Evolutionary conservation across 2,329 filamentous ascomycete genomes (phyloP).

Genomic region (Pseudocercospora fuligena): DNA sequence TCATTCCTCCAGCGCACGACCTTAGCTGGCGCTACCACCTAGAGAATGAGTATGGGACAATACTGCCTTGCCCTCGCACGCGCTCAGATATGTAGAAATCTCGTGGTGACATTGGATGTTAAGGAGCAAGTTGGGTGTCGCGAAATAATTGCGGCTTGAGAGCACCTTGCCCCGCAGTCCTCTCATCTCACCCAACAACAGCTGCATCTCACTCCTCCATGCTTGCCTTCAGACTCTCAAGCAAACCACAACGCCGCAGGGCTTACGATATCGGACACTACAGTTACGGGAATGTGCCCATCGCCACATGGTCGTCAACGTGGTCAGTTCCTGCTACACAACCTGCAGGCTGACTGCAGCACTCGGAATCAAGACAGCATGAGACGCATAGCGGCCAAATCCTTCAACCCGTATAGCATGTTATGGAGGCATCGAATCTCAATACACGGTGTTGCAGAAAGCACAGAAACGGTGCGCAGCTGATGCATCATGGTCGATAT

Average conservation of each 20-base stretch:
- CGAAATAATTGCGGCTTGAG: neutral
- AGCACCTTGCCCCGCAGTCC: neutral
- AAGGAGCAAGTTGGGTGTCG: neutral
- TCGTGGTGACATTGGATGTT: neutral
- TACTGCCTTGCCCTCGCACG: neutral
- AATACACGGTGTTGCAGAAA: too few species aligned
- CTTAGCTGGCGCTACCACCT: neutral
- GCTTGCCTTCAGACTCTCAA: neutral
- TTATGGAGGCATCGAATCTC: neutral
- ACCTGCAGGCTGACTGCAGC: neutral
- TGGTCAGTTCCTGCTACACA: neutral
- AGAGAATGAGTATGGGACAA: neutral
- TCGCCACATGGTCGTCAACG: neutral
- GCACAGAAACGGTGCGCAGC: too few species aligned
- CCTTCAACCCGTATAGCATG: neutral
- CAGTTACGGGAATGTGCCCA: too few species aligned
- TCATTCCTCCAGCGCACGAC: constrained; percentile 40
- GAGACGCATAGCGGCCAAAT: neutral
- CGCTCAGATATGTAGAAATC: neutral
- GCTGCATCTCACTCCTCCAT: neutral
- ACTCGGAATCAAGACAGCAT: neutral
- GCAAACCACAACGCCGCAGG: neutral
- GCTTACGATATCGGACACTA: neutral
- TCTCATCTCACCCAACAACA: neutral
- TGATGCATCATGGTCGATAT: too few species aligned